Conservation (phyloP, 2,329 filamentous ascomycete species). For the Trichophyton simii region DNA sequence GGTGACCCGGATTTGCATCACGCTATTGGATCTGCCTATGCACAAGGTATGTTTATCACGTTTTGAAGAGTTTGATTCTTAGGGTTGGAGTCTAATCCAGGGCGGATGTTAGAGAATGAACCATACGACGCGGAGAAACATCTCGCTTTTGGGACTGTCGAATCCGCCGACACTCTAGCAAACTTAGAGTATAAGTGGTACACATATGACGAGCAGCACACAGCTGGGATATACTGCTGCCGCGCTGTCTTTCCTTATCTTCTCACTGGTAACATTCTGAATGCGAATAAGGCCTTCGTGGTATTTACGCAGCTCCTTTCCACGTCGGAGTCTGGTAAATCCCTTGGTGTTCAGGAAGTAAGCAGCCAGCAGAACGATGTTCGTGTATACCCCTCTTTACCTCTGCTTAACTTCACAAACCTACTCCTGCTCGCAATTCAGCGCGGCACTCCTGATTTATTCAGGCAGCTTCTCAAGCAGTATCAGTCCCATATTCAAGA, state of each 20-base stretch:
- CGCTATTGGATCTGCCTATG: slow-evolving; percentile 73
- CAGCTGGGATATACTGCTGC: slow-evolving; percentile 72
- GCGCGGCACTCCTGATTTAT: slow-evolving; percentile 64
- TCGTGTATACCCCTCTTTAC: slow-evolving; percentile 76
- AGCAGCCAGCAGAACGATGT: slow-evolving; percentile 60
- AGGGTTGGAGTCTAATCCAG: not conserved
- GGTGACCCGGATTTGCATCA: slow-evolving; percentile 93
- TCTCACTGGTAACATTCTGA: slow-evolving; percentile 76
- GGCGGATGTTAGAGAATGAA: slow-evolving; percentile 55
- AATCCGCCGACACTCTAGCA: slow-evolving; percentile 68
- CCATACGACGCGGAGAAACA: slow-evolving; percentile 89
- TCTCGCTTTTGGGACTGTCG: slow-evolving; percentile 73
- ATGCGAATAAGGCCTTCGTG: slow-evolving; percentile 69
- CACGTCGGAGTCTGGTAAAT: slow-evolving; percentile 35
- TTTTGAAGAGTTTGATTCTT: slow-evolving; percentile 3
- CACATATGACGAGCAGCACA: slow-evolving; percentile 72
- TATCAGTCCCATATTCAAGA: slow-evolving; percentile 72
- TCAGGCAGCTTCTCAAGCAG: slow-evolving; percentile 66
- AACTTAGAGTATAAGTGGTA: slow-evolving; percentile 92
- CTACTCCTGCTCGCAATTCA: slow-evolving; percentile 74
- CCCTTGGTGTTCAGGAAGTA: slow-evolving; percentile 67
- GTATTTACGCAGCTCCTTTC: slow-evolving; percentile 59
- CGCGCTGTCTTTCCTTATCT: slow-evolving; percentile 85
- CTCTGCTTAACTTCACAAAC: slow-evolving; percentile 88
- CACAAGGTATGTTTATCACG: slow-evolving; percentile 46